Percentiles rank a stretch among this genome's conserved stretches.
phyloP scores from a whole-genome alignment of 176 grass and related monocot genomes.

The Oryza rufipogon region DNA sequence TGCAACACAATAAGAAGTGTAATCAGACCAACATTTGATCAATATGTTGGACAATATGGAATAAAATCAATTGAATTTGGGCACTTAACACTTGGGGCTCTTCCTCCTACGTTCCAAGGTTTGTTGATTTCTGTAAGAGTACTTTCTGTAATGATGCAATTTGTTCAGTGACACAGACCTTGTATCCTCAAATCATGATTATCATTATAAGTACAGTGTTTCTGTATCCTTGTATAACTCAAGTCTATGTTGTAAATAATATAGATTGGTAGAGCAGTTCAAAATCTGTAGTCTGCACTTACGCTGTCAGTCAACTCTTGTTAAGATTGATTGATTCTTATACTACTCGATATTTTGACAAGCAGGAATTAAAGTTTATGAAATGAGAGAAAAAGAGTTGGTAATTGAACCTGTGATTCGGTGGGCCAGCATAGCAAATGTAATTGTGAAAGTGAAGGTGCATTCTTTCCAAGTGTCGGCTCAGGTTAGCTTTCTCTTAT shows the following conservation, averaged over 20 bases:
- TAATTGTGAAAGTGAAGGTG: slow-evolving; percentile 60
- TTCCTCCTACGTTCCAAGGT: slow-evolving; percentile 91
- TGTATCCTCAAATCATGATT: slow-evolving; percentile 1
- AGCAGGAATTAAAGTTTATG: slow-evolving; percentile 88
- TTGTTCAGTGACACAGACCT: neutral
- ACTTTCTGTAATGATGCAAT: slow-evolving; percentile 22
- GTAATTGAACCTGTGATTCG: slow-evolving; percentile 85
- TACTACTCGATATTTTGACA: slow-evolving; percentile 12
- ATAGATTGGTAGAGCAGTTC: neutral
- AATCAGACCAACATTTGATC: slow-evolving; percentile 72
- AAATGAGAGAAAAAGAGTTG: slow-evolving; percentile 87
- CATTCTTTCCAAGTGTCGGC: slow-evolving; percentile 56
- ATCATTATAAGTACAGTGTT: neutral
- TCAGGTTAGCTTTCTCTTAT: slow-evolving; percentile 55
- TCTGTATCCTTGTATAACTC: neutral
- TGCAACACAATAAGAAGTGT: slow-evolving; percentile 73
- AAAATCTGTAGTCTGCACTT: neutral
- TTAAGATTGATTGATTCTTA: neutral
- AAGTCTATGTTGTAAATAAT: neutral
- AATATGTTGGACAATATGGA: slow-evolving; percentile 82
- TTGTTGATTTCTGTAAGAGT: slow-evolving; percentile 25
- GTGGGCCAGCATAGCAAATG: slow-evolving; percentile 78
- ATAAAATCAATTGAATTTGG: slow-evolving; percentile 88
- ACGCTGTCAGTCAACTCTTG: neutral
- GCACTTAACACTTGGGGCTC: slow-evolving; percentile 67